Evolutionary conservation across 257 asterid genomes (phyloP).

Genomic region (Capsicum pubescens): DNA sequence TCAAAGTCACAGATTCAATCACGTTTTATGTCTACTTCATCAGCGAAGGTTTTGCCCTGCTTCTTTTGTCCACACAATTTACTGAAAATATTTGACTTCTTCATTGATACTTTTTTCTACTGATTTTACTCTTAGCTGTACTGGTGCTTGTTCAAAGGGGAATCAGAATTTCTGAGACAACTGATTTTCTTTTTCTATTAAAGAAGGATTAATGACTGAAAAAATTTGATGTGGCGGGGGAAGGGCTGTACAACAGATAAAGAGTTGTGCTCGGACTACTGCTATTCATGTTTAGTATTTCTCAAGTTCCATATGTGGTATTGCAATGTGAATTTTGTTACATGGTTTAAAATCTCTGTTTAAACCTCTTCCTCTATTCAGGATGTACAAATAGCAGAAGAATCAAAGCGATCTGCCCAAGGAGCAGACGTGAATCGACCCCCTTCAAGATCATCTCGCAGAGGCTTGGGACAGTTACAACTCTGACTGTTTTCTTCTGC

Average conservation of each 20-base stretch:
- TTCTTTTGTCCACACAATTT: background rate
- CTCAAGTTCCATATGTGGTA: no score
- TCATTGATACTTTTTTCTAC: background rate
- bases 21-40: slow-evolving; percentile 53
- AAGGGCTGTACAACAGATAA: background rate
- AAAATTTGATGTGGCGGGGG: background rate
- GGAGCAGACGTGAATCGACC: slow-evolving; percentile 49
- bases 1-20: slow-evolving; percentile 57
- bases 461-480: slow-evolving; percentile 70
- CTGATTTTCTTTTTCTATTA: background rate
- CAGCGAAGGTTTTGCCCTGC: slow-evolving; percentile 61
- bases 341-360: no score
- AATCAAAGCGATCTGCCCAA: slow-evolving; percentile 47
- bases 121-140: no score
- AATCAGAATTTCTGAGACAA: background rate
- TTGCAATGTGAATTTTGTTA: no score
- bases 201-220: background rate
- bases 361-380: slow-evolving; percentile 36
- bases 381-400: slow-evolving; percentile 75
- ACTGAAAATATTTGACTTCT: slow-evolving; percentile 17
- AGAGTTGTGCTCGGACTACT: background rate
- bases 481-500: slow-evolving; percentile 39
- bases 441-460: slow-evolving; percentile 69
- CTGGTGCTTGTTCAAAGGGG: background rate
- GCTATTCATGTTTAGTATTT: background rate